Conservation (phyloP, 2,329 filamentous ascomycete genomes). For the Xylariales sp. region DNA sequence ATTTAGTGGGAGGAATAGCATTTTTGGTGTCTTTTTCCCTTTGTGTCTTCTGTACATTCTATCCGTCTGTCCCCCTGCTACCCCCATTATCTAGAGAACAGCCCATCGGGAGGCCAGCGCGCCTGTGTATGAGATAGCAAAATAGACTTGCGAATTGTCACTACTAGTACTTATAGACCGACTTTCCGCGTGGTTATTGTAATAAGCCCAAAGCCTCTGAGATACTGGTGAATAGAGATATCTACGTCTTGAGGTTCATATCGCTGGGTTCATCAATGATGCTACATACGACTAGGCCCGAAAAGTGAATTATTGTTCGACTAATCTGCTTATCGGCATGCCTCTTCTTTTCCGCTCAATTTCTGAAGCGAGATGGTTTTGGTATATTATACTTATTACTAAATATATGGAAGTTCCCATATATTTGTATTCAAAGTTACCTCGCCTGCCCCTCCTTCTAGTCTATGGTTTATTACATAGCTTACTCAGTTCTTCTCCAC, state of each 20-base stretch:
- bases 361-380: no score
- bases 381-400: no score
- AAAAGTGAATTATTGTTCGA: no score
- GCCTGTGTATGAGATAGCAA: constrained; percentile 53
- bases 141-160: constrained; percentile 39
- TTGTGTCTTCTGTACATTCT: constrained; percentile 44
- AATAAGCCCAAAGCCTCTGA: not conserved
- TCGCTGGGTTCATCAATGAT: not conserved
- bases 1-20: constrained; percentile 25
- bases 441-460: not conserved
- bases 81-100: constrained; percentile 43
- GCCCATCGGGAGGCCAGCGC: constrained; percentile 40
- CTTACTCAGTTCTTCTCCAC: not conserved
- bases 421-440: no score
- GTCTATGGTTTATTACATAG: not conserved
- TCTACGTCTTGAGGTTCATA: not conserved
- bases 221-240: not conserved
- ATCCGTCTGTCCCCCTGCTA: constrained; percentile 35
- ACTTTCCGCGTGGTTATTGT: not conserved
- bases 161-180: not conserved
- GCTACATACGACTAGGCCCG: not conserved
- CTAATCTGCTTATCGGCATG: no score
- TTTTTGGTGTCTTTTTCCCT: constrained; percentile 33
- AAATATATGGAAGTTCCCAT: not conserved
- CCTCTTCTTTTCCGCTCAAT: no score